phyloP scores from a whole-genome alignment of 768 basidiomycete genomes.

The Clitopilus passeckerianus region DNA sequence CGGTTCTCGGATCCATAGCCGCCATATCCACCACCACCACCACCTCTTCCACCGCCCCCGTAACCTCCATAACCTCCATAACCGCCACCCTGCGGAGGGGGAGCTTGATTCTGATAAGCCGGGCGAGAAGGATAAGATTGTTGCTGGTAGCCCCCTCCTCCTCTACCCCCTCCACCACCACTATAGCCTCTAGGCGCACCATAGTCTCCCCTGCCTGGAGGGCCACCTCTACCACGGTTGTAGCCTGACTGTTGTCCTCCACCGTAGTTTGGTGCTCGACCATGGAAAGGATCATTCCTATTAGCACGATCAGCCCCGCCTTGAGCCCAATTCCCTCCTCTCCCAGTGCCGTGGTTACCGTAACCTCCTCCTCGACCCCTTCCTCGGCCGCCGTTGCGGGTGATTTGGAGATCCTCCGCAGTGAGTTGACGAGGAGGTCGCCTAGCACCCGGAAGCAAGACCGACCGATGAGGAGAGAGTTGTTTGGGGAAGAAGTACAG shows the following conservation, averaged over 20 bases:
- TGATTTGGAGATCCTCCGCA: conserved; percentile 64
- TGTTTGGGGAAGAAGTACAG: conserved; percentile 90
- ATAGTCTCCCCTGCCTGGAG: conserved; percentile 19
- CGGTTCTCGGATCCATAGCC: conserved; percentile 15
- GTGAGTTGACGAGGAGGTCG: conserved; percentile 57
- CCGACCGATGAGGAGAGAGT: conserved; percentile 76
- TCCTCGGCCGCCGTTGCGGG: conserved; percentile 48
- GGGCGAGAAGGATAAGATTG: conserved; percentile 27
- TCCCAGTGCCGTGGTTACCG: conserved; percentile 28
- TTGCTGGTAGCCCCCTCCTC: conserved; percentile 27
- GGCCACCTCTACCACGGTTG: background rate
- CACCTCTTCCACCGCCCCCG: conserved; percentile 13
- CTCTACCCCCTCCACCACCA: conserved; percentile 19
- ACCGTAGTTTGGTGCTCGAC: conserved; percentile 27
- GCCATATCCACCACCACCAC: background rate
- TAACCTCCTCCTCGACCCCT: conserved; percentile 41
- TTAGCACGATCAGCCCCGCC: conserved; percentile 24
- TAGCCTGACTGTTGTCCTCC: conserved; percentile 20
- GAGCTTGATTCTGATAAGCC: conserved; percentile 21
- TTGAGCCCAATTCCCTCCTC: conserved; percentile 28
- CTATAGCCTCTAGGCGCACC: conserved; percentile 19
- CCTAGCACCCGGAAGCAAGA: conserved; percentile 70
- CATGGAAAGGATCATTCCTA: conserved; percentile 44
- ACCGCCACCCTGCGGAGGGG: conserved; percentile 26
- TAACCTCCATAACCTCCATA: conserved; percentile 18